phyloP scores from a whole-genome alignment of 495 filamentous ascomycete species.

The Geoglossum glabrum region DNA sequence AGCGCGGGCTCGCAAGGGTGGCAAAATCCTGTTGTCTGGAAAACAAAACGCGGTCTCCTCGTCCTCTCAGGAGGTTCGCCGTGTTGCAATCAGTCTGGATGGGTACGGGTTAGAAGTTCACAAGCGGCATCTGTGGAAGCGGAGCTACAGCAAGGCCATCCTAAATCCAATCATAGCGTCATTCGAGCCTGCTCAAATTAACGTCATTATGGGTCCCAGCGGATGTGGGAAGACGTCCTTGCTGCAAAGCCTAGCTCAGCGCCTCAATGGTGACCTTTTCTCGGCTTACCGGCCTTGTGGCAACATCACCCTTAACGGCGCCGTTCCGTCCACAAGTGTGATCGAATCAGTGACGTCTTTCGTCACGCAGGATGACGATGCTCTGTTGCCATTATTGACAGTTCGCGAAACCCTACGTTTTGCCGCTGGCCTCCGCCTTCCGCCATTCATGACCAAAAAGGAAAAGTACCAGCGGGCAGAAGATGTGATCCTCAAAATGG shows the following conservation, averaged over 20 bases:
- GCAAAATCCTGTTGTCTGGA: slow-evolving; percentile 34
- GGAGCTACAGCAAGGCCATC: slow-evolving; percentile 30
- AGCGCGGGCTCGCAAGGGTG: slow-evolving; percentile 30
- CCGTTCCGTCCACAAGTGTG: slow-evolving; percentile 30
- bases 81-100: slow-evolving; percentile 38
- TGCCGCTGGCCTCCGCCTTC: slow-evolving; percentile 47
- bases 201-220: slow-evolving; percentile 62
- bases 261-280: slow-evolving; percentile 34
- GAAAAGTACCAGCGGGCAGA: slow-evolving; percentile 48
- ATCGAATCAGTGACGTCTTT: slow-evolving; percentile 41
- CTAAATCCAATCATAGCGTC: slow-evolving; percentile 38
- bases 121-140: slow-evolving; percentile 28
- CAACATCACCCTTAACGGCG: slow-evolving; percentile 35
- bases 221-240: slow-evolving; percentile 53
- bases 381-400: slow-evolving; percentile 46
- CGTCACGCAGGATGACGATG: slow-evolving; percentile 57
- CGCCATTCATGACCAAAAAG: slow-evolving; percentile 39
- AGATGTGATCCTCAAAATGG: slow-evolving; percentile 50
- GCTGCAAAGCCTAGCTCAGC: slow-evolving; percentile 54
- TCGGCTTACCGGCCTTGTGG: slow-evolving; percentile 34
- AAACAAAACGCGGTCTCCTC: slow-evolving; percentile 38
- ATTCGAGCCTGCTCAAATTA: slow-evolving; percentile 42
- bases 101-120: slow-evolving; percentile 40
- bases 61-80: slow-evolving; percentile 29
- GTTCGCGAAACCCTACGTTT: slow-evolving; percentile 53